Evolutionary conservation across 352 stramenopile species (phyloP).

Genomic region (Phytophthora syringae): DNA sequence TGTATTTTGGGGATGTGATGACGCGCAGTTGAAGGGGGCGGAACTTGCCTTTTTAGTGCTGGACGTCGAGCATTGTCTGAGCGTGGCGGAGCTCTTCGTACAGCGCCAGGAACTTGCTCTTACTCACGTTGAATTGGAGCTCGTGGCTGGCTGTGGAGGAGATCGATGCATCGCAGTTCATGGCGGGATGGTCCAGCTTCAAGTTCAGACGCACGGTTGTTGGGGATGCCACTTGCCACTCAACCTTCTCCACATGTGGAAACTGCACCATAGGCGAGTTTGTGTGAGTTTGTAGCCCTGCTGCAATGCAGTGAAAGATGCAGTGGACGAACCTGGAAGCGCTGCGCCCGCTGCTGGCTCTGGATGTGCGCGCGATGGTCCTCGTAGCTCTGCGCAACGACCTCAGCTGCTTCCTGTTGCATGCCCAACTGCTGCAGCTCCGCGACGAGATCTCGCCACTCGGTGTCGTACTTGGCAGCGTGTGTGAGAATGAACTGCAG

Average conservation of each 20-base stretch:
- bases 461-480: constrained; percentile 53
- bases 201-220: constrained; percentile 33
- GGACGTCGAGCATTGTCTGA: constrained; percentile 29
- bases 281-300: neutral
- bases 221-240: constrained; percentile 29
- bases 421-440: constrained; percentile 63
- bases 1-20: constrained; percentile 25
- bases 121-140: constrained; percentile 28
- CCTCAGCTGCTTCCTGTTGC: constrained; percentile 18
- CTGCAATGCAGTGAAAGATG: neutral
- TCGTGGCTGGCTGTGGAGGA: constrained; percentile 1
- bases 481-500: constrained; percentile 61
- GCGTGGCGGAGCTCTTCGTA: constrained; percentile 44
- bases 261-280: constrained; percentile 24
- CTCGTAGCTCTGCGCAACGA: constrained; percentile 44
- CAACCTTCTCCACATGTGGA: constrained; percentile 33
- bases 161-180: constrained; percentile 26
- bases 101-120: constrained; percentile 43
- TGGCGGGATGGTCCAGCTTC: constrained; percentile 36
- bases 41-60: constrained; percentile 14
- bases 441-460: constrained; percentile 39
- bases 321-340: constrained; percentile 43
- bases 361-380: constrained; percentile 34
- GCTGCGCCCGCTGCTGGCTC: constrained; percentile 33
- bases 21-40: constrained; percentile 16